Evolutionary conservation across 2,329 filamentous ascomycete genomes (phyloP).

Genomic region (Tricladium varicosporioides): DNA sequence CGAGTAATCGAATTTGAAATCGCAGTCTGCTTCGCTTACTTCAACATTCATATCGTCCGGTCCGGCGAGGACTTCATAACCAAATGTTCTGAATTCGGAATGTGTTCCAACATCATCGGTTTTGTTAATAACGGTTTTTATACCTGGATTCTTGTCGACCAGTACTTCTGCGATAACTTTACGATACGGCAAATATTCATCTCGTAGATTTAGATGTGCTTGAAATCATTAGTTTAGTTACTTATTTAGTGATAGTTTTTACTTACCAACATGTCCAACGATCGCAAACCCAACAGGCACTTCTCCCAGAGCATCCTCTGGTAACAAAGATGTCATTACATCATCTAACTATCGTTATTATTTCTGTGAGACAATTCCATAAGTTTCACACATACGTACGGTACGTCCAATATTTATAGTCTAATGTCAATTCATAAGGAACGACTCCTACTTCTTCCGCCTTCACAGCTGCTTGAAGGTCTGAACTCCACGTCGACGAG

Average conservation of each 20-base stretch:
- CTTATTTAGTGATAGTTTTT: neutral
- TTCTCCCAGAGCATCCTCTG: constrained; percentile 75
- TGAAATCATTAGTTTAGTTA: constrained; percentile 17
- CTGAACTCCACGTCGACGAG: constrained; percentile 72
- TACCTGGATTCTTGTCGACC: constrained; percentile 79
- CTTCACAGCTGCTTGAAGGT: constrained; percentile 66
- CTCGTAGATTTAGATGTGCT: constrained; percentile 89
- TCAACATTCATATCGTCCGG: constrained; percentile 80
- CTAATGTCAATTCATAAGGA: constrained; percentile 72
- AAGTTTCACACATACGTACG: constrained; percentile 46
- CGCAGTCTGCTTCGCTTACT: constrained; percentile 76
- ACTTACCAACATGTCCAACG: constrained; percentile 78
- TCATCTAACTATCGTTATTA: constrained; percentile 45
- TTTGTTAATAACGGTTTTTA: constrained; percentile 95
- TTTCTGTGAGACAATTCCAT: neutral
- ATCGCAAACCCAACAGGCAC: constrained; percentile 84
- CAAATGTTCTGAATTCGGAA: constrained; percentile 87
- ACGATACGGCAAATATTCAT: constrained; percentile 82
- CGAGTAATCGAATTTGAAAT: constrained; percentile 90
- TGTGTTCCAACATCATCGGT: constrained; percentile 81
- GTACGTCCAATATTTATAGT: constrained; percentile 86
- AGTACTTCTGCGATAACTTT: constrained; percentile 80
- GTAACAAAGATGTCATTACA: constrained; percentile 78
- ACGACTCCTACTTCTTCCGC: constrained; percentile 67
- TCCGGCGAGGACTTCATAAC: constrained; percentile 85